Evolutionary conservation across 176 grass and related monocot species (phyloP), one percentile per base, ranked within the genome.

Genomic region (Carex pumila): DNA sequence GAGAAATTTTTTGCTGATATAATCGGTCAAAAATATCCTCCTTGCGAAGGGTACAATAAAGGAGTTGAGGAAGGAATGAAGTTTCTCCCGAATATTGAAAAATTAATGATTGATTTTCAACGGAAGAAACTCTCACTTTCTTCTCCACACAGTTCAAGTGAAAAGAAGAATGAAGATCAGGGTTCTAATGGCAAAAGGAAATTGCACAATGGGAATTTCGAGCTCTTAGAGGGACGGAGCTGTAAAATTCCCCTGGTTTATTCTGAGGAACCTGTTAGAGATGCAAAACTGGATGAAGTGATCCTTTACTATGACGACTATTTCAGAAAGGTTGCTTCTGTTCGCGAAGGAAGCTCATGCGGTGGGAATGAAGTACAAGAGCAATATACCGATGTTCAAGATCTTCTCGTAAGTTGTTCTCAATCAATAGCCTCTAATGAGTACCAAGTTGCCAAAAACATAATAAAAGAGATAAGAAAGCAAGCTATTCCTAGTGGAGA

Each of bases 1-100:
- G 85, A 81, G 85, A 87, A 87, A 15, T 78, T 78, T 12, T 87
- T 87, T 32, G 81, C 81, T 62, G 85, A 87, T 17, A 87, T 87
- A 7, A 77, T 87, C 49, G 49, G 85, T 12, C 50, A 81, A 55
- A 81, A 87, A 29, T 87, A 87, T 25, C 85, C 85, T 3, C 61
- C 58, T 7, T 34, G 5, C 57, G 15, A 0, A 50, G 47, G 41
- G 18, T 59, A 73, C 64, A 81, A 81, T 18, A 87, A 56, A 81
- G 85, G 85, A 29, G 53, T 87, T 7, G 85, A 81, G 47, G 85
- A 87, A 52, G 85, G 77, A 72, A 37, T 43, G 10, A 87, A 81
- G 64, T 87, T 87, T 39, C 85, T 87, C 45, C 85, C 85, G 9
- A 76, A 7, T 10, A 70, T 71, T 18, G 49, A 72, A 72, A 80